Percentiles rank a stretch among this genome's conserved stretches.
These are phyloP conservation scores for Puya raimondii DNA, from an alignment of 176 grass and related monocot genomes.

Conservation along the genomic window DNA sequence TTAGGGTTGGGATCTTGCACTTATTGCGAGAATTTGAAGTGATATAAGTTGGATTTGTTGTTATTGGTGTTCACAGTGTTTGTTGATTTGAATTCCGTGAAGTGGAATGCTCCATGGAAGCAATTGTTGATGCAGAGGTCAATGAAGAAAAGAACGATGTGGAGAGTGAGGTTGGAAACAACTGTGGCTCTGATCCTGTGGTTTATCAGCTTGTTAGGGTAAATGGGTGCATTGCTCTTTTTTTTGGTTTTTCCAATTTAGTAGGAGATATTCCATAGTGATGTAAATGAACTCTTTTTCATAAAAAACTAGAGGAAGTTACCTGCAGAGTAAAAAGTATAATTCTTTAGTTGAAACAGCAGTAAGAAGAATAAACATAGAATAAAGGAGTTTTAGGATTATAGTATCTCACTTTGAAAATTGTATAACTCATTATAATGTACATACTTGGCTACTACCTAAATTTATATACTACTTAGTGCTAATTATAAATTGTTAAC, in stretches of 20 bases:
- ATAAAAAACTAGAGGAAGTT: too few relatives aligned
- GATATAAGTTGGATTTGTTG: conserved; percentile 3
- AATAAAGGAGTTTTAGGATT: too few relatives aligned
- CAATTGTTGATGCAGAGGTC: conserved; percentile 17
- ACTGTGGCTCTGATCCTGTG: conserved; percentile 46
- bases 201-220: conserved; percentile 98
- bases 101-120: conserved; percentile 54
- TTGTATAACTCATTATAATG: too few relatives aligned
- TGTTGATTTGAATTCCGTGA: conserved; percentile 37
- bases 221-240: conserved; percentile 23
- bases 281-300: too few relatives aligned
- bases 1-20: conserved; percentile 4
- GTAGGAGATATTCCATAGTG: neutral
- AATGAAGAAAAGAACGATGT: conserved; percentile 39
- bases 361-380: too few relatives aligned
- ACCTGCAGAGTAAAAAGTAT: too few relatives aligned
- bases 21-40: neutral
- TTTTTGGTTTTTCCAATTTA: conserved; percentile 9
- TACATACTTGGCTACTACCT: too few relatives aligned
- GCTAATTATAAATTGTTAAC: too few relatives aligned
- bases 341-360: too few relatives aligned
- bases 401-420: too few relatives aligned
- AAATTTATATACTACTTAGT: too few relatives aligned
- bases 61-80: neutral
- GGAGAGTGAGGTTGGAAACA: conserved; percentile 39